These are phyloP conservation scores for Cantharellus anzutake DNA, from an alignment of 768 basidiomycete species.

Conservation along the genomic window DNA sequence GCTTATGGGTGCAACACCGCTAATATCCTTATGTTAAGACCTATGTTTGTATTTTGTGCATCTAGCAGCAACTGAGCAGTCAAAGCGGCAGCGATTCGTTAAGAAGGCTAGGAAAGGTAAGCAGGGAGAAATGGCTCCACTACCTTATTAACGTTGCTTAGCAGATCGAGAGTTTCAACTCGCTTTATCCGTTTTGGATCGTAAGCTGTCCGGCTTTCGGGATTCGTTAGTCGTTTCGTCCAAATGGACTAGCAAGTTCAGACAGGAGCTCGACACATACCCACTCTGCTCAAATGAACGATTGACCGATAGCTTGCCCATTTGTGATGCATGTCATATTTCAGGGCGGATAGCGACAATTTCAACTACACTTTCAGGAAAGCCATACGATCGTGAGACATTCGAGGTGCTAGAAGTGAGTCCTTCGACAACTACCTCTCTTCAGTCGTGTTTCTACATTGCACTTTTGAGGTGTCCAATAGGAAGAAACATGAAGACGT, in stretches of 20 bases:
- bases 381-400: constrained; percentile 49
- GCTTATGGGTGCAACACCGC: not conserved
- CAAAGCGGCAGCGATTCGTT: too few relatives aligned
- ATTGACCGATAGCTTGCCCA: constrained; percentile 29
- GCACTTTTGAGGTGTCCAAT: not conserved
- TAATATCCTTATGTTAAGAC: constrained; percentile 17
- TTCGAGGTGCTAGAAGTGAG: constrained; percentile 30
- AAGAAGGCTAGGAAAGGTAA: too few relatives aligned
- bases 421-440: not conserved
- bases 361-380: constrained; percentile 40
- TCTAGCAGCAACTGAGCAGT: constrained; percentile 35
- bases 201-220: constrained; percentile 47
- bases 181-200: constrained; percentile 39
- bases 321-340: constrained; percentile 72
- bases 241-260: constrained; percentile 60
- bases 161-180: too few relatives aligned
- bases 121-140: too few relatives aligned
- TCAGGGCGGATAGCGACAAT: constrained; percentile 47
- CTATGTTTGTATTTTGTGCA: constrained; percentile 79
- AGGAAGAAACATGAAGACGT: constrained; percentile 15
- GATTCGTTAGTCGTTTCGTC: constrained; percentile 73
- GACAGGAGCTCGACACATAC: constrained; percentile 38
- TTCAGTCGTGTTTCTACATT: not conserved
- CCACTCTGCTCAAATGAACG: constrained; percentile 31
- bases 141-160: too few relatives aligned